Percentiles rank a stretch among this genome's conserved stretches.
phyloP scores from a whole-genome alignment of 345 rosid genomes.

The Barbarea vulgaris region DNA sequence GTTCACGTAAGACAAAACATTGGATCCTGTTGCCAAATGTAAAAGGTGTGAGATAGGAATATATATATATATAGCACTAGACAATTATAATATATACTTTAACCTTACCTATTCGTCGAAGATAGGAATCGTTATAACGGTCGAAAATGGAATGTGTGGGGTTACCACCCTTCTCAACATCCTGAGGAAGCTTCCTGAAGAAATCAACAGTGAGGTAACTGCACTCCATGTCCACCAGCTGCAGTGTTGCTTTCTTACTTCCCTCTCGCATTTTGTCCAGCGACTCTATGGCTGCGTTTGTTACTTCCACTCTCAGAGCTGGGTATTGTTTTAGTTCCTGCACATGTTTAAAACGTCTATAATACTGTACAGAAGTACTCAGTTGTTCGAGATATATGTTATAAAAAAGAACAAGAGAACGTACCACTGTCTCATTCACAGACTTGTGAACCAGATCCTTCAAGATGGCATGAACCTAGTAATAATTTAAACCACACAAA shows the following conservation, averaged over 20 bases:
- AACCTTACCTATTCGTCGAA: slow-evolving; percentile 86
- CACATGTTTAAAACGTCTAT: slow-evolving; percentile 30
- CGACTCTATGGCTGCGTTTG: slow-evolving; percentile 88
- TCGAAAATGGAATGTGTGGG: slow-evolving; percentile 95
- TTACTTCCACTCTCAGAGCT: slow-evolving; percentile 86
- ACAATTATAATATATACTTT: background rate
- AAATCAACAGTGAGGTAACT: slow-evolving; percentile 94
- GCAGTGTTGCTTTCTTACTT: slow-evolving; percentile 90
- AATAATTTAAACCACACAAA: background rate
- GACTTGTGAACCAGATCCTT: slow-evolving; percentile 98
- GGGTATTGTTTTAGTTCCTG: slow-evolving; percentile 99
- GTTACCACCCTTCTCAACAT: slow-evolving; percentile 97
- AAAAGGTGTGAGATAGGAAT: background rate
- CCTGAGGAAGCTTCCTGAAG: slow-evolving; percentile 98
- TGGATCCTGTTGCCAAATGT: slow-evolving; percentile 63
- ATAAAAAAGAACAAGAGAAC: slow-evolving; percentile 34
- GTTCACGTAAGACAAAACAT: slow-evolving; percentile 85
- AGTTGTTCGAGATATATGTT: background rate
- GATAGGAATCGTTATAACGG: slow-evolving; percentile 88
- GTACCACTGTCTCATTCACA: slow-evolving; percentile 77
- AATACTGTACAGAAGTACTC: background rate
- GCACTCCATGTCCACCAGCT: slow-evolving; percentile 95
- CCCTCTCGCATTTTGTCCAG: slow-evolving; percentile 89
- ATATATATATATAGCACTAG: background rate
- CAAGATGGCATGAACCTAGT: slow-evolving; percentile 82